These are phyloP conservation scores for Wickerhamiella nectarea DNA, from an alignment of 805 yeast species.

Conservation along the genomic window DNA sequence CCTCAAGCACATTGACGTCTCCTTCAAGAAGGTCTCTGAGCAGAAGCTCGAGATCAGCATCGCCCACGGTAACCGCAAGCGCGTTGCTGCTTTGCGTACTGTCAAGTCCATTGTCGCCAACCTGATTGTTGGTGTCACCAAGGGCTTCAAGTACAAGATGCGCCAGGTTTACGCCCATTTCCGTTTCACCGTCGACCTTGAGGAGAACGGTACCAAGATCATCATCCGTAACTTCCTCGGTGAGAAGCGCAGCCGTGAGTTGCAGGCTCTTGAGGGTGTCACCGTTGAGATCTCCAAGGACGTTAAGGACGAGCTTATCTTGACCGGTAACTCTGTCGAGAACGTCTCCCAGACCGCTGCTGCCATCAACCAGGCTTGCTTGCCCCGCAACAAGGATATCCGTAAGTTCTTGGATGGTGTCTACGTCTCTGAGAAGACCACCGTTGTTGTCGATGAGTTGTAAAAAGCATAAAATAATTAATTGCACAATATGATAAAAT, in stretches of 20 bases:
- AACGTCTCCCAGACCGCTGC: constrained; percentile 98
- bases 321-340: constrained; percentile 92
- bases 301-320: constrained; percentile 89
- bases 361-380: constrained; percentile 93
- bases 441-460: constrained; percentile 7
- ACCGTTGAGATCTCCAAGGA: constrained; percentile 61
- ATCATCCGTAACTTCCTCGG: constrained; percentile 99
- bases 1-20: constrained; percentile 88
- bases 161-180: constrained; percentile 99
- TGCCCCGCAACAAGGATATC: constrained; percentile 99
- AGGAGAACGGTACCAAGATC: constrained; percentile 64
- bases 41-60: constrained; percentile 75
- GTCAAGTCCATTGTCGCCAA: constrained; percentile 90
- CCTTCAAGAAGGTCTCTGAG: constrained; percentile 65
- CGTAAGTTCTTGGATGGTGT: constrained; percentile 99
- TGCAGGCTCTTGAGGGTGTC: constrained; percentile 83
- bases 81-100: constrained; percentile 98
- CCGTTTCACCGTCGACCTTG: constrained; percentile 96
- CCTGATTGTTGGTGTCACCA: constrained; percentile 96
- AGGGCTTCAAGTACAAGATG: constrained; percentile 99
- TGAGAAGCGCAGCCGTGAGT: constrained; percentile 91
- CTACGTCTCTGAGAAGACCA: constrained; percentile 91
- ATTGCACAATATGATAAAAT: too few relatives aligned
- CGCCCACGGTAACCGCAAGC: constrained; percentile 99
- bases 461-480: constrained; percentile 2